These are phyloP conservation scores for Zygosaccharomyces bisporus DNA, from an alignment of 805 yeast genomes.

Conservation along the genomic window DNA sequence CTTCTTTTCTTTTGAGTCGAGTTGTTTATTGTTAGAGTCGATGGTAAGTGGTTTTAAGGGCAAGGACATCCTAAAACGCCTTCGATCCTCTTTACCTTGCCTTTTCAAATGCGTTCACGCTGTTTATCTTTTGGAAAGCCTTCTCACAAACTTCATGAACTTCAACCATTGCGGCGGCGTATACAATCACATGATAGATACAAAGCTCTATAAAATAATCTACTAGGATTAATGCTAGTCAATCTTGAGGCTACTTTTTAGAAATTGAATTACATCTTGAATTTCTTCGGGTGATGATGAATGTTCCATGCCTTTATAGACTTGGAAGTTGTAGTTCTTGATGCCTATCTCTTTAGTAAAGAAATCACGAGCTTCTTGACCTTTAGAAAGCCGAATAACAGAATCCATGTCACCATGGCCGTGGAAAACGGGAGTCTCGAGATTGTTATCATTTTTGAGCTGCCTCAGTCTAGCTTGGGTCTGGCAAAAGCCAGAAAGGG, in stretches of 20 bases:
- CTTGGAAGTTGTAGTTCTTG: constrained; percentile 45
- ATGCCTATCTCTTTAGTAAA: constrained; percentile 42
- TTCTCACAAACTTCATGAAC: background rate
- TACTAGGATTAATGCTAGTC: background rate
- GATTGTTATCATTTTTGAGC: constrained; percentile 42
- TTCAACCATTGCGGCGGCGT: background rate
- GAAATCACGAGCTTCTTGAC: constrained; percentile 42
- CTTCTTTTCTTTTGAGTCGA: constrained; percentile 64
- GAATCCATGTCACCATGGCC: constrained; percentile 86
- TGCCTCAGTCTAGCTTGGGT: constrained; percentile 16
- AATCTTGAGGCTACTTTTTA: constrained; percentile 31
- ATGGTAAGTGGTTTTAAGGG: constrained; percentile 33
- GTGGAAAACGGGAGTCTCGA: constrained; percentile 71
- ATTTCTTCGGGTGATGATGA: constrained; percentile 66
- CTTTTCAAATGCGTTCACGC: no score
- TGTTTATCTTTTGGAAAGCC: no score
- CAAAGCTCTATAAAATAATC: background rate
- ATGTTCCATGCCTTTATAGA: constrained; percentile 65
- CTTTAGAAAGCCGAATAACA: constrained; percentile 42
- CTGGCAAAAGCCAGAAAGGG: constrained; percentile 70
- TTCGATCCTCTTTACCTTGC: background rate
- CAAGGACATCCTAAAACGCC: constrained; percentile 31
- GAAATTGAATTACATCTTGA: constrained; percentile 46
- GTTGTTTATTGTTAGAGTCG: constrained; percentile 31
- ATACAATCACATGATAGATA: constrained; percentile 10